Evolutionary conservation across 306 rosid genomes (phyloP).

Genomic region (Inga oerstediana): DNA sequence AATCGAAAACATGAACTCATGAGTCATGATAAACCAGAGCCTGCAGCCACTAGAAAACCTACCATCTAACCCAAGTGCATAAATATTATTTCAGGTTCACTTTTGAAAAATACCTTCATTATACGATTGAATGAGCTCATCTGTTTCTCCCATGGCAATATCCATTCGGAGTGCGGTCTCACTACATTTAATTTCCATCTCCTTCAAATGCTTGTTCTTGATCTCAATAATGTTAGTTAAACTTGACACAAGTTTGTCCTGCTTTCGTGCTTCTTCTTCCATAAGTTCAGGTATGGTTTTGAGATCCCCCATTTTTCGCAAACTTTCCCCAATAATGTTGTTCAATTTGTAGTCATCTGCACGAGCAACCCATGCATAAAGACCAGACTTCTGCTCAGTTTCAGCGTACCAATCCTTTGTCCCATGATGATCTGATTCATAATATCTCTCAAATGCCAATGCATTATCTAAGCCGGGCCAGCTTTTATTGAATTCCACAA

Average conservation of each 20-base stretch:
- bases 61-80: slow-evolving; percentile 8
- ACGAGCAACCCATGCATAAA: slow-evolving; percentile 94
- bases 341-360: slow-evolving; percentile 66
- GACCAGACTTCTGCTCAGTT: slow-evolving; percentile 57
- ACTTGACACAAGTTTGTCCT: slow-evolving; percentile 62
- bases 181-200: slow-evolving; percentile 64
- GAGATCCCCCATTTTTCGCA: slow-evolving; percentile 75
- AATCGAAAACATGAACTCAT: slow-evolving; percentile 21
- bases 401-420: slow-evolving; percentile 65
- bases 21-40: slow-evolving; percentile 17
- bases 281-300: slow-evolving; percentile 70
- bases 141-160: slow-evolving; percentile 57
- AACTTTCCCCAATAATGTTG: slow-evolving; percentile 70
- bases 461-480: slow-evolving; percentile 86
- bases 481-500: slow-evolving; percentile 79
- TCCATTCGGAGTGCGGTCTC: slow-evolving; percentile 62
- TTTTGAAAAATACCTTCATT: slow-evolving; percentile 62
- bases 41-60: neutral
- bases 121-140: slow-evolving; percentile 65
- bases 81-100: slow-evolving; percentile 20
- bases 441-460: slow-evolving; percentile 81
- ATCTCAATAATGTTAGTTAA: slow-evolving; percentile 63
- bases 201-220: slow-evolving; percentile 65
- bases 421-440: slow-evolving; percentile 75
- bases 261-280: slow-evolving; percentile 79